Percentiles rank a stretch among this genome's conserved stretches.
These are phyloP conservation scores for Lasiodiplodia citricola DNA, from an alignment of 2,329 filamentous ascomycete genomes.

Conservation along the genomic window DNA sequence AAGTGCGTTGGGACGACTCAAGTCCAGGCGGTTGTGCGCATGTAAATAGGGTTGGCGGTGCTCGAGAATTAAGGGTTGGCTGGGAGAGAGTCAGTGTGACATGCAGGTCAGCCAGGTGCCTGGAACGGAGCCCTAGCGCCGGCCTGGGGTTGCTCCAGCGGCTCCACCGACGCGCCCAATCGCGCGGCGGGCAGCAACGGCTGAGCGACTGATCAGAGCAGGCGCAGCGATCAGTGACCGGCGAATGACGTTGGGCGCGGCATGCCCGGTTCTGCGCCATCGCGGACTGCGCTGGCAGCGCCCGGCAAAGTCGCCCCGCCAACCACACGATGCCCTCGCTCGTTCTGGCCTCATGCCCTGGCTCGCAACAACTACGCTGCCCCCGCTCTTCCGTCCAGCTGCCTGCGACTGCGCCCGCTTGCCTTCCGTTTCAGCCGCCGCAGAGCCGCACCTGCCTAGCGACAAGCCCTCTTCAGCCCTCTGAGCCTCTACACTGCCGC, in stretches of 20 bases:
- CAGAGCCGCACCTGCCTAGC: constrained; percentile 16
- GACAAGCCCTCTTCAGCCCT: not conserved
- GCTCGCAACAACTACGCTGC: not conserved
- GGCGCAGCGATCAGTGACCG: constrained; percentile 24
- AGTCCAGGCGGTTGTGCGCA: not conserved
- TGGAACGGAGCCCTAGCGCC: constrained; percentile 16
- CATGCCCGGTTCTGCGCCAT: constrained; percentile 13
- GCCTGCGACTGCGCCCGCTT: constrained; percentile 16
- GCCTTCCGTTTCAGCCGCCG: constrained; percentile 23
- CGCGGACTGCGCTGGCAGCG: constrained; percentile 12
- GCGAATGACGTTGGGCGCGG: constrained; percentile 23
- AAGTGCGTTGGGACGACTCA: constrained; percentile 18
- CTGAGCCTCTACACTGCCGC: not conserved
- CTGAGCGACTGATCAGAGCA: constrained; percentile 24
- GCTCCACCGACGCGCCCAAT: constrained; percentile 12
- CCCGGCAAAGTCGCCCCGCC: constrained; percentile 6
- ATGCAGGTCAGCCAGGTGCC: constrained; percentile 19
- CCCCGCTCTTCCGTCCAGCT: constrained; percentile 4
- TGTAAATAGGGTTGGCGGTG: constrained; percentile 26
- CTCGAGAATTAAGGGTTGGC: constrained; percentile 26
- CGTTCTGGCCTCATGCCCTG: not conserved
- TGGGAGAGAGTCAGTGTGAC: constrained; percentile 26
- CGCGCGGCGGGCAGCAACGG: constrained; percentile 20
- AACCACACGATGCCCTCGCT: not conserved
- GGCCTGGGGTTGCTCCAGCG: constrained; percentile 21